Evolutionary conservation across 2,329 filamentous ascomycete genomes (phyloP).

Genomic region (Hymenoscyphus linearis): DNA sequence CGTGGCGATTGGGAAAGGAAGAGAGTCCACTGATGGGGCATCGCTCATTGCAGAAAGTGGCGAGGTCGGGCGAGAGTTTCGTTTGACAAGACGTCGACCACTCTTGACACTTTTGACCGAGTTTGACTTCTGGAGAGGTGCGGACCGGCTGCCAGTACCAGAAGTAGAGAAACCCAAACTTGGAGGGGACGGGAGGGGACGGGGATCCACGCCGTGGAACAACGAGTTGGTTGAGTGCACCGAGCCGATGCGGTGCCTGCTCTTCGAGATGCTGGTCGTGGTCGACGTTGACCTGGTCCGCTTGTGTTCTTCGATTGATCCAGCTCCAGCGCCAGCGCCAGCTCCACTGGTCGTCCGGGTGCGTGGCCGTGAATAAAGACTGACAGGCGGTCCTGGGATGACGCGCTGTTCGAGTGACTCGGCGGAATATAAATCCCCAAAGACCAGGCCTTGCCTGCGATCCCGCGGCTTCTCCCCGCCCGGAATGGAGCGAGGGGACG

Average conservation of each 20-base stretch:
- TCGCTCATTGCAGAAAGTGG: conserved; percentile 41
- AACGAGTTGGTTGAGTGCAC: conserved; percentile 58
- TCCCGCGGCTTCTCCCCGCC: conserved; percentile 36
- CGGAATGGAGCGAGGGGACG: conserved; percentile 44
- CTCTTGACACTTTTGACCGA: conserved; percentile 36
- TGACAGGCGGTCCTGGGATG: conserved; percentile 22
- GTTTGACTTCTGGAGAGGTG: conserved; percentile 29
- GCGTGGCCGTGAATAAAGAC: conserved; percentile 38
- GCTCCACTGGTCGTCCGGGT: conserved; percentile 38
- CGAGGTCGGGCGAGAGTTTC: conserved; percentile 50
- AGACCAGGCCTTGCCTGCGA: conserved; percentile 54
- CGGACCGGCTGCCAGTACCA: conserved; percentile 30
- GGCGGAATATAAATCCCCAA: conserved; percentile 51
- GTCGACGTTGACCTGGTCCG: conserved; percentile 34
- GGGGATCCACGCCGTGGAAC: conserved; percentile 42
- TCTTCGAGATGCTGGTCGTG: conserved; percentile 36
- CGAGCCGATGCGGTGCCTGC: conserved; percentile 63
- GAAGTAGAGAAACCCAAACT: conserved; percentile 40
- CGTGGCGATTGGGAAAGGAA: conserved; percentile 55
- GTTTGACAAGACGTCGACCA: conserved; percentile 49
- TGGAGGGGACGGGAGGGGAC: conserved; percentile 30
- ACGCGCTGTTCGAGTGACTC: conserved; percentile 21
- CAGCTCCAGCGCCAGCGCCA: no score
- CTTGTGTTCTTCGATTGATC: conserved; percentile 37
- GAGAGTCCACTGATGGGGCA: conserved; percentile 53